Base-by-base conservation (phyloP, 2,329 filamentous ascomycete genomes). In the Penicillium hordei region DNA sequence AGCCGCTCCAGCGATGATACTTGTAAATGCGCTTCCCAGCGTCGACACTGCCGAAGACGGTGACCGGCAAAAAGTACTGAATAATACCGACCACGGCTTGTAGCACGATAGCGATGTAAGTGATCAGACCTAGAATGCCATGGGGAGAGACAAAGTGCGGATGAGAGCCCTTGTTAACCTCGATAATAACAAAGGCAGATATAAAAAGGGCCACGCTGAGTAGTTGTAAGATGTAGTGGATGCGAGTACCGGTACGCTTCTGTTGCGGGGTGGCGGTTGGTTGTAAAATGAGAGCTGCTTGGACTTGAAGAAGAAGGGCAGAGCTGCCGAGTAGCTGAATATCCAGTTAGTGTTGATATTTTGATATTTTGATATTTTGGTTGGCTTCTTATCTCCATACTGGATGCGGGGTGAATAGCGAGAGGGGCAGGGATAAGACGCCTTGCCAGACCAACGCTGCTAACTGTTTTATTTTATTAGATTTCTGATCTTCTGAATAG, bases 401-500 rank as follows among this genome's bases (percentile, higher is more conserved):
- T 8, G 93, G 93, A 75, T 97, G 93, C 9, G 88, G 86, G 19
- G 91, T 92, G 82, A 97, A 96, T 67, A 96, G 86, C 39, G 90
- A 89, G 60, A 95, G 71, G 31, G 87, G 73, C 44, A 83, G 81
- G 42, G 86, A 83, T 70, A 96, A 85, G 63, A 97, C 84, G 55
- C 84, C 84, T 45, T 85, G 84, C 91, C 91, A 96, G 64, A 96
- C 82, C 56, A 93, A 84, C 36, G 85, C 84, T 48, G 86, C 79
- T 61, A 97, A 84, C 83, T 85, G 60, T 17, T 1, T 33, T 43
- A 34, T 48, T 45, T 55, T 36, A 17, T 57, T 19, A 58, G 34
- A 51, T 8, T 34, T 8, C 6, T 17, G n/a, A 49, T 23, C 21
- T n/a, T 25, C 19, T 3, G 3, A 39, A 10, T 39, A 12, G 12